Percentiles rank a stretch among this genome's conserved stretches.
Conservation (phyloP, 345 rosid species). For the Gossypium turneri region DNA sequence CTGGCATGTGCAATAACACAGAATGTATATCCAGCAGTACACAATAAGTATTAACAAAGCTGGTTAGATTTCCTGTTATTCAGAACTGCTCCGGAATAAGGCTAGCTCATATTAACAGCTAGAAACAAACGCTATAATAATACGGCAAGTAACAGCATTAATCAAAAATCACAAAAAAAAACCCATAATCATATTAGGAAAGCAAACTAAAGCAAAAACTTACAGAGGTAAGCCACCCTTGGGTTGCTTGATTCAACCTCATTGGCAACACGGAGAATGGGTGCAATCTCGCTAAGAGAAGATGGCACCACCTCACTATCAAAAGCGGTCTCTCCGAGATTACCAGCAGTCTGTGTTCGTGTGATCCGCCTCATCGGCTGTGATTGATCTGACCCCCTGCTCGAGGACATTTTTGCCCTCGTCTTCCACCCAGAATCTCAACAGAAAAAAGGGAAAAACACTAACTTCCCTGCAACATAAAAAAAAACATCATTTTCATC, state of each 20-base stretch:
- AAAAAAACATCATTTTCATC: not conserved
- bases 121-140: not conserved
- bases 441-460: slow-evolving; percentile 2
- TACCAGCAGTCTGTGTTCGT: slow-evolving; percentile 92
- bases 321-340: slow-evolving; percentile 78
- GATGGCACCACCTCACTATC: slow-evolving; percentile 99
- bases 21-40: not conserved
- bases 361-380: slow-evolving; percentile 47
- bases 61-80: not conserved
- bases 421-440: slow-evolving; percentile 22
- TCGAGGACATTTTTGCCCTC: slow-evolving; percentile 44
- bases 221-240: slow-evolving; percentile 96
- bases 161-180: not conserved
- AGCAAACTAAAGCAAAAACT: slow-evolving; percentile 23
- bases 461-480: slow-evolving; percentile 12
- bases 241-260: slow-evolving; percentile 89
- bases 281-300: slow-evolving; percentile 88
- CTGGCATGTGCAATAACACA: not conserved
- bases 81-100: not conserved
- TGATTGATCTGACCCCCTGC: slow-evolving; percentile 50
- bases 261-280: slow-evolving; percentile 99
- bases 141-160: not conserved
- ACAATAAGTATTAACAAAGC: not conserved
- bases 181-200: not conserved
- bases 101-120: not conserved